A percentile compares a stretch with the other conserved stretches of the same genome.
phyloP scores from a whole-genome alignment of 2,329 filamentous ascomycete species.

The Neodidymelliopsis sp. region DNA sequence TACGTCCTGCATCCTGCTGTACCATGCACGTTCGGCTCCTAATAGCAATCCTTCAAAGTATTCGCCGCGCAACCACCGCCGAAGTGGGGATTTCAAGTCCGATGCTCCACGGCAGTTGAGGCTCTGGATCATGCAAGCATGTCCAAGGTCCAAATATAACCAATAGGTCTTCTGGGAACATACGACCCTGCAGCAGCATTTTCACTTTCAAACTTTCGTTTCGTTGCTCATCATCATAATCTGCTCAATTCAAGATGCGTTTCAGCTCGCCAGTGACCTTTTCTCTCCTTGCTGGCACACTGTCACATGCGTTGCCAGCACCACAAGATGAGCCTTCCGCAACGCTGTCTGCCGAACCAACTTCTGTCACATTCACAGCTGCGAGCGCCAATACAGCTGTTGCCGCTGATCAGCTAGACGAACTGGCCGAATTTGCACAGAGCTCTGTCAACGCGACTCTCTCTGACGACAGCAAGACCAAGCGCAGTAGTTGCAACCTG shows the following conservation, averaged over 20 bases:
- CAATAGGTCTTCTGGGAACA: neutral
- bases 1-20: neutral
- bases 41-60: constrained; percentile 5
- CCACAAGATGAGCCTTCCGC: constrained; percentile 24
- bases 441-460: constrained; percentile 27
- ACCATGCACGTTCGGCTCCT: neutral
- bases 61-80: constrained; percentile 1
- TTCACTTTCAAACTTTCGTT: constrained; percentile 2
- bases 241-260: constrained; percentile 31
- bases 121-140: neutral
- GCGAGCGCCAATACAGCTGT: constrained; percentile 31
- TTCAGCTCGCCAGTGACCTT: constrained; percentile 33
- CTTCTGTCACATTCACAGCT: constrained; percentile 22
- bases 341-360: constrained; percentile 6
- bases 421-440: constrained; percentile 32
- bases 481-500: constrained; percentile 35
- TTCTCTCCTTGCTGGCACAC: constrained; percentile 31
- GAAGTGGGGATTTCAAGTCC: neutral
- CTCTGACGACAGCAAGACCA: constrained; percentile 19
- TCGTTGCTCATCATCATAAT: constrained; percentile 1
- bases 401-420: constrained; percentile 34
- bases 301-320: constrained; percentile 35
- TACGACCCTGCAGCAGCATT: constrained; percentile 3
- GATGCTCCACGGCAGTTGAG: constrained; percentile 6
- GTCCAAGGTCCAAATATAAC: constrained; percentile 3